Conservation (phyloP, 2,329 filamentous ascomycete species). For the Aureobasidium subglaciale region DNA sequence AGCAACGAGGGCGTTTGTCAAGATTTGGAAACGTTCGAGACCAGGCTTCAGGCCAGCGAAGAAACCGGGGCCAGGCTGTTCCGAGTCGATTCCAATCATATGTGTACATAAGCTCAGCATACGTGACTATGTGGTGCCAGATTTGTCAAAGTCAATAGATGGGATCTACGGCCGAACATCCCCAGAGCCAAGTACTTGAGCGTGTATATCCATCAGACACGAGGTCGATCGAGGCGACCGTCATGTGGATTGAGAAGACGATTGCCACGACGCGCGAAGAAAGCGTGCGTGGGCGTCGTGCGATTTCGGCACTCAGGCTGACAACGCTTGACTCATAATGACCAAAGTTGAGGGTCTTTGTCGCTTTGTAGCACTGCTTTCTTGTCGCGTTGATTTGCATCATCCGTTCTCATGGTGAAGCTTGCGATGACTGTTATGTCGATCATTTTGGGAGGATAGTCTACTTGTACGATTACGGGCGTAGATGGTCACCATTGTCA, state of each 20-base stretch:
- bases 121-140: neutral
- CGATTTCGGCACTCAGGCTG: neutral
- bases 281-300: neutral
- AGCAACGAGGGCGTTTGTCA: neutral
- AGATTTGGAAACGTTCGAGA: slow-evolving; percentile 5
- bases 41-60: neutral
- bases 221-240: neutral
- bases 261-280: neutral
- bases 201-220: neutral
- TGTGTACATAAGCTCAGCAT: neutral
- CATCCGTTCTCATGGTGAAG: neutral
- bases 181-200: slow-evolving; percentile 2
- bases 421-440: slow-evolving; percentile 2
- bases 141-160: slow-evolving; percentile 1
- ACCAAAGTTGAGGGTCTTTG: neutral
- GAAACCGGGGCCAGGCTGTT: neutral
- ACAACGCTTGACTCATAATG: neutral
- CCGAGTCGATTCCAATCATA: neutral
- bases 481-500: neutral
- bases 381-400: neutral
- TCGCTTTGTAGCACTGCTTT: neutral
- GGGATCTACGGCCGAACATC: slow-evolving; percentile 2
- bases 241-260: neutral
- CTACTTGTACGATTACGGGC: neutral
- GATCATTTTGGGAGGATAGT: neutral